These are phyloP conservation scores for Sporopachydermia cereana DNA, from an alignment of 1,139 yeast genomes.

Conservation along the genomic window DNA sequence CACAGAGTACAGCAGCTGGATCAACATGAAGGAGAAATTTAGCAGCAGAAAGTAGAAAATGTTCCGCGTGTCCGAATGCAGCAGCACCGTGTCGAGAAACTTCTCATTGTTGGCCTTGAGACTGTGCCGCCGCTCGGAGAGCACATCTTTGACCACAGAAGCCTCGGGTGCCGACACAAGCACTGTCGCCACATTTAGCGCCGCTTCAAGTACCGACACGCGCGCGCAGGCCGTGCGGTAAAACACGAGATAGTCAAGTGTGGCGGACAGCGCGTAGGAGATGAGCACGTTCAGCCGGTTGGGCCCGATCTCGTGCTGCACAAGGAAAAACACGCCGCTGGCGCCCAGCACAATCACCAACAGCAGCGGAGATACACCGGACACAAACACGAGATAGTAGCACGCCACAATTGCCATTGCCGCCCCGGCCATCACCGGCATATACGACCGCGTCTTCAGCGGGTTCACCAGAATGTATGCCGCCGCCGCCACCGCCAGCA, in stretches of 20 bases:
- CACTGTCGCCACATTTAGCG: background rate
- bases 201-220: background rate
- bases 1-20: constrained; percentile 83
- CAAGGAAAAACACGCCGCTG: background rate
- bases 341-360: background rate
- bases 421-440: constrained; percentile 1
- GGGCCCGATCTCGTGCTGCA: constrained; percentile 4
- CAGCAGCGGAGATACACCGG: background rate
- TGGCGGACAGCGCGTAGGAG: background rate
- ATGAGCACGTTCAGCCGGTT: constrained; percentile 3
- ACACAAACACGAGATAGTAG: background rate
- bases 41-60: constrained; percentile 78
- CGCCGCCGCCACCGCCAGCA: background rate
- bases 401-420: background rate
- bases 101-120: constrained; percentile 1
- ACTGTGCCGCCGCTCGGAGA: background rate
- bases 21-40: constrained; percentile 87
- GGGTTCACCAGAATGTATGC: background rate
- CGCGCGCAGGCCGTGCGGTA: background rate
- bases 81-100: constrained; percentile 20
- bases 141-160: background rate
- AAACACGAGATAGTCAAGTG: background rate
- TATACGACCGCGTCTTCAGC: background rate
- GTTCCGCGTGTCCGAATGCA: constrained; percentile 68
- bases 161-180: background rate